Evolutionary conservation across 2,329 filamentous ascomycete species (phyloP).

Genomic region (Epichloe sylvatica): DNA sequence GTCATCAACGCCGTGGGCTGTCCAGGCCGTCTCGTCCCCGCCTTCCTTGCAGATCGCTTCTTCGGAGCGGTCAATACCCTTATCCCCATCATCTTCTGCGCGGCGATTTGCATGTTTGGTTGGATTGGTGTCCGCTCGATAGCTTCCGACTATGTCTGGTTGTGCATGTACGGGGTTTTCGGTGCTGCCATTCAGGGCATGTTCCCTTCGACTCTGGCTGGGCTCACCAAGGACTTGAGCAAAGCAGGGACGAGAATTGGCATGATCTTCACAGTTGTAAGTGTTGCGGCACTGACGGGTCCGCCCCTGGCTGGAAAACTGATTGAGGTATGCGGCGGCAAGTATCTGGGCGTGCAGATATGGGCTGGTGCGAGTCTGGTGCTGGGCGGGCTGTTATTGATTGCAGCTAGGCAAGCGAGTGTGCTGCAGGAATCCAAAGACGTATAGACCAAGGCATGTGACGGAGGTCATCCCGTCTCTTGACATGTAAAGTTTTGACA

Average conservation of each 20-base stretch:
- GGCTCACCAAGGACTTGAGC: constrained; percentile 37
- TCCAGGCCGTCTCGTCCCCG: constrained; percentile 38
- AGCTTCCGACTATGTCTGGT: constrained; percentile 39
- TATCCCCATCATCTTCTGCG: constrained; percentile 34
- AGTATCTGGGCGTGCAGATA: constrained; percentile 35
- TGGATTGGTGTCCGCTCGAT: constrained; percentile 38
- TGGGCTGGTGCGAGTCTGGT: constrained; percentile 34
- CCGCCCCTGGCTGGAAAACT: constrained; percentile 41
- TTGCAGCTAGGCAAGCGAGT: constrained; percentile 17
- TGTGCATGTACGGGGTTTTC: constrained; percentile 48
- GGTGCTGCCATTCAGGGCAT: constrained; percentile 51
- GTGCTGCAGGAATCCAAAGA: not conserved
- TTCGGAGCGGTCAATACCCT: constrained; percentile 43
- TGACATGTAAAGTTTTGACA: too few species aligned
- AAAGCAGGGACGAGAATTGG: constrained; percentile 44
- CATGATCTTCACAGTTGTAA: constrained; percentile 45
- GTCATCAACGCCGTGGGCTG: constrained; percentile 46
- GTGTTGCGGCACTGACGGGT: constrained; percentile 38
- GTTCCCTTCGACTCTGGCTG: constrained; percentile 39
- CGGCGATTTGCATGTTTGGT: constrained; percentile 30
- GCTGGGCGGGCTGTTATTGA: constrained; percentile 27
- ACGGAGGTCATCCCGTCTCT: too few species aligned
- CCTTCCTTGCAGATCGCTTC: constrained; percentile 38
- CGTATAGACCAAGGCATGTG: too few species aligned
- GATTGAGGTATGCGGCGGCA: constrained; percentile 28